Evolutionary conservation across 495 filamentous ascomycete species (phyloP).

Genomic region (Aspergillus cavernicola): DNA sequence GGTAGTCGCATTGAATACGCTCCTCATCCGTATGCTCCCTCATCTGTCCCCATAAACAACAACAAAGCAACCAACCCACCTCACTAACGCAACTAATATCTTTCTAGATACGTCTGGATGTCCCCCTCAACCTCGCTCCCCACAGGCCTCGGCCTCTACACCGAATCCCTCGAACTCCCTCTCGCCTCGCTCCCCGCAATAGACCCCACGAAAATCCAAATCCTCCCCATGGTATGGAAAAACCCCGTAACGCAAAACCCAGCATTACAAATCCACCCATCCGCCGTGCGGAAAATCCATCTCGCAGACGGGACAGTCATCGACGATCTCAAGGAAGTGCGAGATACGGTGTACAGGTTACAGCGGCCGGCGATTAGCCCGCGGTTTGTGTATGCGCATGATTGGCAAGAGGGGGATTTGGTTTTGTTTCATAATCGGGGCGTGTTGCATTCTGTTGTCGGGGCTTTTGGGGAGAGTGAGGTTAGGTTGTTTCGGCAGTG

Average conservation of each 20-base stretch:
- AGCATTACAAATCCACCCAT: constrained; percentile 68
- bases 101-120: constrained; percentile 75
- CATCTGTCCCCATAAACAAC: background rate
- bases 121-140: constrained; percentile 57
- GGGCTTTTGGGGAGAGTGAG: constrained; percentile 67
- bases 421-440: constrained; percentile 74
- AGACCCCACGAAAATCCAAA: constrained; percentile 61
- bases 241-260: constrained; percentile 64
- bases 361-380: constrained; percentile 71
- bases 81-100: no score
- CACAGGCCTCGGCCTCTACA: constrained; percentile 63
- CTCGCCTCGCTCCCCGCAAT: constrained; percentile 56
- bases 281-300: constrained; percentile 62
- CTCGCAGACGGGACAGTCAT: constrained; percentile 58
- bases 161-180: constrained; percentile 56
- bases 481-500: constrained; percentile 71
- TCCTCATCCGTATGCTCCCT: constrained; percentile 49
- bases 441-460: constrained; percentile 67
- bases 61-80: no score
- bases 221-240: constrained; percentile 68
- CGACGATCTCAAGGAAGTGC: constrained; percentile 60
- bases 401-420: constrained; percentile 70
- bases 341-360: constrained; percentile 61
- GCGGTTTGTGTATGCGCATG: constrained; percentile 63
- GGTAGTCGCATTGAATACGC: constrained; percentile 67